phyloP scores from a whole-genome alignment of 192 early-diverging fungal species.

The Coemansia furcata region DNA sequence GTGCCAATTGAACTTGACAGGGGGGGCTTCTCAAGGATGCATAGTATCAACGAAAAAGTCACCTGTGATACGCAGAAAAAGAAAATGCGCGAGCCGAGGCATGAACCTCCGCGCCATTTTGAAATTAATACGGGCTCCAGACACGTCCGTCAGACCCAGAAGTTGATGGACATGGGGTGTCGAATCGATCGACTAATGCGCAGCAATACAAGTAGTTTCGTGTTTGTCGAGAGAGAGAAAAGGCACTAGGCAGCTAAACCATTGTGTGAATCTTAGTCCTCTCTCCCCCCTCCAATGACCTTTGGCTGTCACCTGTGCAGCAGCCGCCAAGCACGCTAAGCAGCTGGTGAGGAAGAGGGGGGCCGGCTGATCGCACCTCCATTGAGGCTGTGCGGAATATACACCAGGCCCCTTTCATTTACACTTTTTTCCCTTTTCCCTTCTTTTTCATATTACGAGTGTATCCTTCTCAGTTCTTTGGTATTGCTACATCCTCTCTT shows the following conservation, averaged over 20 bases:
- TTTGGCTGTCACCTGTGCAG: background rate
- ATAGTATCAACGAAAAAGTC: background rate
- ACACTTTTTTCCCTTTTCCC: background rate
- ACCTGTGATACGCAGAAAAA: background rate
- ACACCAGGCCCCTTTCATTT: background rate
- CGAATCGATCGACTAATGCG: conserved; percentile 1
- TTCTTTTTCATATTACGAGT: conserved; percentile 7
- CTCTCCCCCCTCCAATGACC: background rate
- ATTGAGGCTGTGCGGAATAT: background rate
- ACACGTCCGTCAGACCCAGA: background rate
- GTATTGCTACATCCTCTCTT: background rate
- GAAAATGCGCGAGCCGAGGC: background rate
- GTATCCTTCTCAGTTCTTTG: background rate
- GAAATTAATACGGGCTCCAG: background rate
- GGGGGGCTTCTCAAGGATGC: background rate
- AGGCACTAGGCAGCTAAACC: background rate
- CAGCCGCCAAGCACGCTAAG: background rate
- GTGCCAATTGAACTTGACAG: background rate
- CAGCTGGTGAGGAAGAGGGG: background rate
- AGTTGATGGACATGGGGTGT: background rate
- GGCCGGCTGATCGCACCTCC: background rate
- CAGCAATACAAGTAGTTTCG: background rate
- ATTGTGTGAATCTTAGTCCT: background rate
- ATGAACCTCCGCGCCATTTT: background rate
- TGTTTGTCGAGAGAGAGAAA: background rate